Evolutionary conservation across 257 asterid genomes (phyloP).

Genomic region (Solanum corneliomulleri): DNA sequence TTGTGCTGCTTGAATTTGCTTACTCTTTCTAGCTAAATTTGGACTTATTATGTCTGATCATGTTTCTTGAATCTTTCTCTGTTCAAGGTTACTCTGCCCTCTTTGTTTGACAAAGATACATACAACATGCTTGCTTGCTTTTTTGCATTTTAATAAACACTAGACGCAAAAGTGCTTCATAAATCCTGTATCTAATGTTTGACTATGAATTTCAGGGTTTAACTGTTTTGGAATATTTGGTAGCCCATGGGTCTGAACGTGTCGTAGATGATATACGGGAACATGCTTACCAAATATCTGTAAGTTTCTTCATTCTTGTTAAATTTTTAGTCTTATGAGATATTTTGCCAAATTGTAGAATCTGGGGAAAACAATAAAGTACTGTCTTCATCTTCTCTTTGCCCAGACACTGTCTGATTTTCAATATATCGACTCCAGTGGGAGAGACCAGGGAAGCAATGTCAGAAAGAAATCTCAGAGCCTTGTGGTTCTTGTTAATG

Average conservation of each 20-base stretch:
- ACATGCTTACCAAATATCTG: constrained; percentile 95
- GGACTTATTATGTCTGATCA: not conserved
- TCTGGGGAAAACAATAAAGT: not conserved
- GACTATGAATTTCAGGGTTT: constrained; percentile 45
- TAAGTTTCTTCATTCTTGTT: constrained; percentile 22
- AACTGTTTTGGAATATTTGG: constrained; percentile 89
- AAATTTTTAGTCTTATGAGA: not conserved
- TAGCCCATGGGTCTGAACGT: constrained; percentile 94
- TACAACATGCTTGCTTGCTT: not conserved
- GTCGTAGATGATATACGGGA: constrained; percentile 92
- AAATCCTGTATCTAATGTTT: not conserved
- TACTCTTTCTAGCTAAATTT: not conserved
- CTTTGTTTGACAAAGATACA: not conserved
- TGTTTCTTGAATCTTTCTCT: not conserved
- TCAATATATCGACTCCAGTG: constrained; percentile 92
- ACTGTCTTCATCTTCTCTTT: constrained; percentile 1
- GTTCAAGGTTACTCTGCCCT: not conserved
- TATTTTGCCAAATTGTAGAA: not conserved
- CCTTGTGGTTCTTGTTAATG: constrained; percentile 90
- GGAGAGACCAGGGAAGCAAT: constrained; percentile 92
- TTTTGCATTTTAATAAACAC: not conserved
- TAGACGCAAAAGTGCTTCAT: not conserved
- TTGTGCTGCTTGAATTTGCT: constrained; percentile 6
- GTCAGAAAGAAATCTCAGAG: constrained; percentile 95
- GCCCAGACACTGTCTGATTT: constrained; percentile 87